A percentile compares a stretch with the other conserved stretches of the same genome.
Conservation (phyloP, 768 basidiomycete species). For the Pisolithus tinctorius region DNA sequence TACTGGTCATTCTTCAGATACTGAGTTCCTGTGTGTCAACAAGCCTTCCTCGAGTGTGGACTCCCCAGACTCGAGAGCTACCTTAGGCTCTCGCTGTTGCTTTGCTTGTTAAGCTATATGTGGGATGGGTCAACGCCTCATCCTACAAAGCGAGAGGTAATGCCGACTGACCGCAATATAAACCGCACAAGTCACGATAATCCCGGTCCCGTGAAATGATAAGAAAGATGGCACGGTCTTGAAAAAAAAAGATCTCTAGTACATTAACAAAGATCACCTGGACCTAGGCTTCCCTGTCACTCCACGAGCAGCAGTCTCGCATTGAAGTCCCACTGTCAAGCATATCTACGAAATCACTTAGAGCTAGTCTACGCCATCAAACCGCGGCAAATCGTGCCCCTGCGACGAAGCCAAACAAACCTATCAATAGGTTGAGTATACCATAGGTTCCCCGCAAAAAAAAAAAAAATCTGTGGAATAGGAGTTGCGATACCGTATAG, state of each 20-base stretch:
- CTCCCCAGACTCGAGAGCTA: too few species aligned
- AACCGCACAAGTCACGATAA: constrained; percentile 58
- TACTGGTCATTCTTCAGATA: too few species aligned
- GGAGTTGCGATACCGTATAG: background rate
- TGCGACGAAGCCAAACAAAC: constrained; percentile 9
- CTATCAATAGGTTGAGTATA: constrained; percentile 14
- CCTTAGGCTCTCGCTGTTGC: too few species aligned
- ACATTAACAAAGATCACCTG: constrained; percentile 59
- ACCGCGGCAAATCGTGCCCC: constrained; percentile 7
- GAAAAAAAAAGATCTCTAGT: constrained; percentile 62
- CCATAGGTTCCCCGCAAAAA: constrained; percentile 3
- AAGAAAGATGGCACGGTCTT: constrained; percentile 48
- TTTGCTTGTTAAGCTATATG: too few species aligned
- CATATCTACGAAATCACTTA: constrained; percentile 31
- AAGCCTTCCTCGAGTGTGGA: too few species aligned
- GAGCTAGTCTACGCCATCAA: background rate
- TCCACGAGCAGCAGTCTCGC: constrained; percentile 58
- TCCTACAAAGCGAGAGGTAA: too few species aligned
- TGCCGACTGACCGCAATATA: constrained; percentile 52
- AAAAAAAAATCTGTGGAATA: constrained; percentile 8
- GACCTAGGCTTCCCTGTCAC: constrained; percentile 50
- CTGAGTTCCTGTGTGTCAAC: too few species aligned
- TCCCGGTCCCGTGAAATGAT: constrained; percentile 53
- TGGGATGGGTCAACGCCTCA: too few species aligned
- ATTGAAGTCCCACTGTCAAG: constrained; percentile 55